These are phyloP conservation scores for Phialophora expanda DNA, from an alignment of 2,329 filamentous ascomycete species.

Conservation along the genomic window DNA sequence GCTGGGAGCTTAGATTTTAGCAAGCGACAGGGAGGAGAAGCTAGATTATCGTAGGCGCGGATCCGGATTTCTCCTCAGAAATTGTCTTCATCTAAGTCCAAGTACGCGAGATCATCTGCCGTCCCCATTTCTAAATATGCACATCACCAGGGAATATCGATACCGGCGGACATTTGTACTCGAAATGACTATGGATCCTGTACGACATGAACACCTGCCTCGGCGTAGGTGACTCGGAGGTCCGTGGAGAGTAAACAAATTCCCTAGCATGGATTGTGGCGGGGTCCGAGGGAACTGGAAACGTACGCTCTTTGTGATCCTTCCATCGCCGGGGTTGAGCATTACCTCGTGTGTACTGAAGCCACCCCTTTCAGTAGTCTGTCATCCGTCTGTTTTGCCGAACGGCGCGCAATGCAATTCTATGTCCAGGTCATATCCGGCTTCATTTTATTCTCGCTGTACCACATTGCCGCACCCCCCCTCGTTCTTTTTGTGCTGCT, in stretches of 20 bases:
- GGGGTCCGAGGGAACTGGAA: neutral
- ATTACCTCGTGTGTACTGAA: neutral
- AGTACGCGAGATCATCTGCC: conserved; percentile 5
- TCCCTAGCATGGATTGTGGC: neutral
- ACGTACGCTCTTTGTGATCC: neutral
- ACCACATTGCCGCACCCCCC: conserved; percentile 5
- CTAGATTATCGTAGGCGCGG: neutral
- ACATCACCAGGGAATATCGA: neutral
- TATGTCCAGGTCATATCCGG: neutral
- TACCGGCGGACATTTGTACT: neutral
- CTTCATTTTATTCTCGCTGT: neutral
- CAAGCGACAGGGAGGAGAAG: neutral
- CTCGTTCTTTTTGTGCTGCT: neutral
- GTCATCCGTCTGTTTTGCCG: neutral
- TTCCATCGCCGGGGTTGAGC: neutral
- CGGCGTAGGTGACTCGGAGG: neutral
- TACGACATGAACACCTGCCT: neutral
- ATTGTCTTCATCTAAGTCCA: neutral
- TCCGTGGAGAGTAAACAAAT: neutral
- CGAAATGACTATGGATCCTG: neutral
- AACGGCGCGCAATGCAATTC: neutral
- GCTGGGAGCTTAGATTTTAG: neutral
- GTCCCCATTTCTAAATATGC: neutral
- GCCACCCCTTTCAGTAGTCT: neutral
- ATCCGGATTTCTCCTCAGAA: conserved; percentile 2